phyloP scores from a whole-genome alignment of 1,139 yeast genomes.

The Spathaspora sp. region DNA sequence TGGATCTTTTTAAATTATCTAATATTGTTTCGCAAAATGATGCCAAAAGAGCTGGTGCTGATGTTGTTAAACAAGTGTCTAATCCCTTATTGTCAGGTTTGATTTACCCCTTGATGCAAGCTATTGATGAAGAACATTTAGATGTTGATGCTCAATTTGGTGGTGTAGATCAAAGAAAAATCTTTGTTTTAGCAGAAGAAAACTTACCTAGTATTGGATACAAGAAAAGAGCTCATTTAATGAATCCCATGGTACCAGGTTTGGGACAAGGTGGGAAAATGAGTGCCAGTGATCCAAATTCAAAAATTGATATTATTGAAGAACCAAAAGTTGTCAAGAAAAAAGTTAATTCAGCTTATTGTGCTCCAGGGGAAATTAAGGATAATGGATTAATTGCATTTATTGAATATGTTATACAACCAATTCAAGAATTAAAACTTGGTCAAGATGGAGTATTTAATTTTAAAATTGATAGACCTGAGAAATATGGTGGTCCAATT shows the following conservation, averaged over 20 bases:
- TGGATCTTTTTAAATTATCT: conserved; percentile 85
- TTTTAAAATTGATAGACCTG: conserved; percentile 86
- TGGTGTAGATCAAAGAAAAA: conserved; percentile 98
- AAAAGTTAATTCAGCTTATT: conserved; percentile 89
- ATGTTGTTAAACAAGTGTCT: conserved; percentile 95
- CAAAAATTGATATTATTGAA: conserved; percentile 90
- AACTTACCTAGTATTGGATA: conserved; percentile 83
- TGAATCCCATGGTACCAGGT: conserved; percentile 99
- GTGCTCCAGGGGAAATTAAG: conserved; percentile 91
- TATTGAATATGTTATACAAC: conserved; percentile 78
- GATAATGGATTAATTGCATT: conserved; percentile 91
- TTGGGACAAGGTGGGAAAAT: conserved; percentile 95
- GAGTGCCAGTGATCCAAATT: conserved; percentile 99
- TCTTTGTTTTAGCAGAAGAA: conserved; percentile 96
- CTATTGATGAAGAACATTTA: conserved; percentile 90
- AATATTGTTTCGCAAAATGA: conserved; percentile 89
- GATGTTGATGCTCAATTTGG: conserved; percentile 95
- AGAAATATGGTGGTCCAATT: conserved; percentile 93
- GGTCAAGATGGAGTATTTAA: conserved; percentile 53
- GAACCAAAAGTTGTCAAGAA: conserved; percentile 84
- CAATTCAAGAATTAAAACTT: conserved; percentile 74
- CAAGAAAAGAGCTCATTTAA: conserved; percentile 95
- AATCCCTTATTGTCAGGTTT: conserved; percentile 92
- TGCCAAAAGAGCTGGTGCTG: conserved; percentile 99
- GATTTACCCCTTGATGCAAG: conserved; percentile 98